Base-by-base conservation (phyloP, 148 eudicot species). In the Rhododendron vialii region DNA sequence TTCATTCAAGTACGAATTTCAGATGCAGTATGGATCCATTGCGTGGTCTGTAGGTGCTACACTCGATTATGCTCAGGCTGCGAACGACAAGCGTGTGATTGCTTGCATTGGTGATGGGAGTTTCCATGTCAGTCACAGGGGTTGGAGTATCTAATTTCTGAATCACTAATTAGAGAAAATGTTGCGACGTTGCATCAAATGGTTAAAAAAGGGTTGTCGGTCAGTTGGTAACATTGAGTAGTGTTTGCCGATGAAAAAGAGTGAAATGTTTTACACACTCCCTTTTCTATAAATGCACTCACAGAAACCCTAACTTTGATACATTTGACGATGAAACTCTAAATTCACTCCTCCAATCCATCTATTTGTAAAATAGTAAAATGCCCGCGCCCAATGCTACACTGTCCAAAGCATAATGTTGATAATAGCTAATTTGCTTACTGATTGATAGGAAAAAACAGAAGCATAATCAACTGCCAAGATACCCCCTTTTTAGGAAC, bases 21-120 rank as follows among this genome's bases (percentile, higher is more conserved):
- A 95, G 84, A 93, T 95, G 98, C 98, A 95, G 48, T 95, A 92
- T 85, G 98, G 98, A 83, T 95, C 97, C 14, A 93, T 94, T 30
- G 97, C 94, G 82, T 94, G 97, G 97, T 91, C 97, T 8, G 95
- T 94, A 43, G 98, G 98, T 87, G 95, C 98, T 63, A 92, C 98
- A 48, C 89, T 95, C 63, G 98, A 96, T 47, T 95, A 95, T 87
- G 96, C 98, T 83, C 98, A 93, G 88, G 98, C 96, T 65, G 96
- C 93, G 5, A 90, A 92, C 87, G 91, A 91, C 79, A 93, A 93
- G 84, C 92, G 98, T 47, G 92, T 95, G 48, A 90, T 95, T 86
- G 90, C 98, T 85, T 94, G 92, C 91, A 93, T 93, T 78, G 96
- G 98, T 61, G 96, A 95, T 86, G 98, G 98, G 33, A 95, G 98